Evolutionary conservation across 371 early-diverging fungal species (phyloP).

Genomic region (Mortierella sp.): DNA sequence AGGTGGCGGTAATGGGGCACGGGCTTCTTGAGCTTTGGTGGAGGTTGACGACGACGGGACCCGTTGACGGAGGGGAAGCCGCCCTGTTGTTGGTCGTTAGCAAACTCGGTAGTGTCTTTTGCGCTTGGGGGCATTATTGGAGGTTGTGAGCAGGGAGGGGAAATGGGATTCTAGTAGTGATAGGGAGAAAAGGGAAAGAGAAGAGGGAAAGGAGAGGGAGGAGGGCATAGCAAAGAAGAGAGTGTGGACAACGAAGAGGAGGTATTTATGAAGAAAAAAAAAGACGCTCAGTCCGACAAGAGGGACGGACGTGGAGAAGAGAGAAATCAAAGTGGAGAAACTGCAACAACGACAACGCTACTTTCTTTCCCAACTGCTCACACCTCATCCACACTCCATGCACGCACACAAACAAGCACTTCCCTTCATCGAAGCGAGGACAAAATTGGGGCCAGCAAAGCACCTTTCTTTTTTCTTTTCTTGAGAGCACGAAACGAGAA

Average conservation of each 20-base stretch:
- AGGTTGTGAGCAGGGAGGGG: not conserved
- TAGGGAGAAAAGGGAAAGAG: not conserved
- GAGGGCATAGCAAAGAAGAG: not conserved
- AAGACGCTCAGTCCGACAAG: not conserved
- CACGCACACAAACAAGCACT: not conserved
- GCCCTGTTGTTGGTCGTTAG: not conserved
- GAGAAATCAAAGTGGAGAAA: not conserved
- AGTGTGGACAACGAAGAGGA: not conserved
- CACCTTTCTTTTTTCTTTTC: not conserved
- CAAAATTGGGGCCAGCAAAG: not conserved
- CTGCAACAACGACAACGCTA: no score
- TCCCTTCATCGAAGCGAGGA: not conserved
- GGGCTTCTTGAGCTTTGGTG: constrained; percentile 56
- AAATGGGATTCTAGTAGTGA: not conserved
- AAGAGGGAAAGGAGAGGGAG: not conserved
- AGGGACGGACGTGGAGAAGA: not conserved
- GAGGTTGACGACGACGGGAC: constrained; percentile 46
- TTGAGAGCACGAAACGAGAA: not conserved
- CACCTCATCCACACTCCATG: not conserved
- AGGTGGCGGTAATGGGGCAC: constrained; percentile 53
- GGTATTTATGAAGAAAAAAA: not conserved
- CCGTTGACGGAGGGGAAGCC: constrained; percentile 43
- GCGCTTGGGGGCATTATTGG: constrained; percentile 47
- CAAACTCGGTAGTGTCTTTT: constrained; percentile 19
- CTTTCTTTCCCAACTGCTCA: not conserved